phyloP scores from a whole-genome alignment of 441 rosid genomes.

The Gossypium trilobum region DNA sequence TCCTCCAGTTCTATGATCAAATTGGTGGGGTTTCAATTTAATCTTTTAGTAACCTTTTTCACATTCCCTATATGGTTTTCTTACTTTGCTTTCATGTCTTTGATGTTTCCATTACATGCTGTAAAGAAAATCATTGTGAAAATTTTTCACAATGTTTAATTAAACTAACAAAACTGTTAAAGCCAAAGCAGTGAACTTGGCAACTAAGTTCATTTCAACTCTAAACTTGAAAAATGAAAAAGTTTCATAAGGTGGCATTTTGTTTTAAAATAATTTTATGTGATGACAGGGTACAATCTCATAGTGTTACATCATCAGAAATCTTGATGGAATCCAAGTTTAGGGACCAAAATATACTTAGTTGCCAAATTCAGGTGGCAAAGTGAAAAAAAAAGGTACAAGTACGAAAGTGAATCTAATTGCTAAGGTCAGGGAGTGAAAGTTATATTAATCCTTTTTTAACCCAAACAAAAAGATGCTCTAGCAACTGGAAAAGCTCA shows the following conservation, averaged over 20 bases:
- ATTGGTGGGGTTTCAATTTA: constrained; percentile 21
- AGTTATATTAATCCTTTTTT: not conserved
- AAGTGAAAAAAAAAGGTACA: too few relatives aligned
- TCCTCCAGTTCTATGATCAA: constrained; percentile 7
- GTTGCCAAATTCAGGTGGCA: too few relatives aligned
- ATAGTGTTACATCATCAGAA: too few relatives aligned
- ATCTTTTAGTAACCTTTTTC: constrained; percentile 16
- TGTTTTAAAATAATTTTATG: too few relatives aligned
- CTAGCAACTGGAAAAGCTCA: not conserved
- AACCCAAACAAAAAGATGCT: not conserved
- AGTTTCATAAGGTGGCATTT: too few relatives aligned
- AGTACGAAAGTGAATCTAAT: too few relatives aligned
- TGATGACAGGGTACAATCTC: too few relatives aligned
- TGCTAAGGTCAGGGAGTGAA: too few relatives aligned
- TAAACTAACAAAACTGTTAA: not conserved
- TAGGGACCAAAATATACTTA: too few relatives aligned
- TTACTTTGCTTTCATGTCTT: constrained; percentile 7
- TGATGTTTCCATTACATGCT: constrained; percentile 21
- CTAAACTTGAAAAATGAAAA: too few relatives aligned
- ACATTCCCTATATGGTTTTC: constrained; percentile 27
- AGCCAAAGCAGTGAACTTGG: constrained; percentile 12
- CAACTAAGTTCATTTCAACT: too few relatives aligned
- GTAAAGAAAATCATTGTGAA: constrained; percentile 9
- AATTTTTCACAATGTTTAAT: constrained; percentile 15
- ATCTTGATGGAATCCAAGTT: too few relatives aligned